Base-by-base conservation (phyloP, 352 stramenopile genomes). In the Globisporangium spiculum region DNA sequence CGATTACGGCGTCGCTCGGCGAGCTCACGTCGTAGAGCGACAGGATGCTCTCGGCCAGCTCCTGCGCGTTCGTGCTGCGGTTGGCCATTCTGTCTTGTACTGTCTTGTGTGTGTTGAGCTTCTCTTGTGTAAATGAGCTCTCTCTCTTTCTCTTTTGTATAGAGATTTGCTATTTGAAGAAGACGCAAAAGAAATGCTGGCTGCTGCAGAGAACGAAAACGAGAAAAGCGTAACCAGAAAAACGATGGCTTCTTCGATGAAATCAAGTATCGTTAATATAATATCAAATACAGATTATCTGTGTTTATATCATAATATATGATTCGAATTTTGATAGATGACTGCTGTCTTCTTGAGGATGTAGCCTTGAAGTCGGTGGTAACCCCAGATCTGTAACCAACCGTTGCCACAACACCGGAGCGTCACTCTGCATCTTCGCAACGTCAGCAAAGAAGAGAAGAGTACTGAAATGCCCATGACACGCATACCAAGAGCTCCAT, bases 1-100 rank as follows among this genome's bases (percentile, higher is more conserved):
- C 80, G 62, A 95, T 90, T 36, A 88, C 89, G 65, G 78, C 83
- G 75, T 93, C 87, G 59, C 73, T 74, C 60, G 78, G 63, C 16
- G 81, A 70, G 73, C 83, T 84, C 59, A 93, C 83, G 75, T 93
- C 84, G 76, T 93, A 93, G 71, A 95, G 84, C 68, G 85, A 93
- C 36, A 95, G 74, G 46, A 93, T 85, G 72, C 79, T 89, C 74
- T 93, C 84, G 12, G 84, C 84, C 41, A 93, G 80, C 58, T 93
- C 83, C 71, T 93, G 84, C 0, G 84, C 84, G 71, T 86, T 90
- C 5, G 83, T 84, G 69, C 80, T 90, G 66, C 82, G 81, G 67
- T 79, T 86, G 41, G 82, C 63, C 84, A 92, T 90, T 30, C 48
- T 67, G 20, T 16, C 9, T n/a, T 9, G 44, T 60, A 14, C 27